phyloP scores from a whole-genome alignment of 495 filamentous ascomycete species.

The Podospora didyma region DNA sequence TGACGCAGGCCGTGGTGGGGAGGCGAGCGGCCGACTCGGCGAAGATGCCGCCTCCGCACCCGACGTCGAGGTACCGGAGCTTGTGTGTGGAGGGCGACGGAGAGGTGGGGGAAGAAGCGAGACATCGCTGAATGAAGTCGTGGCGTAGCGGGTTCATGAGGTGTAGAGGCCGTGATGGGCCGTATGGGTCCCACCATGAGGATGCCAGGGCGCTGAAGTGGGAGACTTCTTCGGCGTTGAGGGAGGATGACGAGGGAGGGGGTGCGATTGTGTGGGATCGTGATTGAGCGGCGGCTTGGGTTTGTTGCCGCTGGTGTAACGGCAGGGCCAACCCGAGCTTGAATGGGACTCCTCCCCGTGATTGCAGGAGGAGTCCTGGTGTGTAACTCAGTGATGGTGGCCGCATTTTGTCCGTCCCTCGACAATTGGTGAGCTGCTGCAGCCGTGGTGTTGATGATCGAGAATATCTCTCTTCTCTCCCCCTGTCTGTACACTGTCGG shows the following conservation, averaged over 20 bases:
- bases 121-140: slow-evolving; percentile 78
- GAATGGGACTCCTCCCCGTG: background rate
- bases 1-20: slow-evolving; percentile 59
- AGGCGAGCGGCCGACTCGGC: slow-evolving; percentile 86
- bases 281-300: slow-evolving; percentile 1
- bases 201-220: slow-evolving; percentile 93
- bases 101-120: slow-evolving; percentile 33
- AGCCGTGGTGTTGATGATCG: too few relatives aligned
- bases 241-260: slow-evolving; percentile 44
- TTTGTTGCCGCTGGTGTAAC: slow-evolving; percentile 4
- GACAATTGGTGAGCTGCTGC: too few relatives aligned
- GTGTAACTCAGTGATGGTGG: slow-evolving; percentile 12
- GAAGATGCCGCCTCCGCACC: slow-evolving; percentile 96
- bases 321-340: background rate
- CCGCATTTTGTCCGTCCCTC: slow-evolving; percentile 11
- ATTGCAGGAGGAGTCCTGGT: slow-evolving; percentile 7
- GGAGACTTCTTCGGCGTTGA: slow-evolving; percentile 81
- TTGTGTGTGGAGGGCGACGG: slow-evolving; percentile 8
- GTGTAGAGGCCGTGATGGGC: slow-evolving; percentile 86
- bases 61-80: slow-evolving; percentile 81
- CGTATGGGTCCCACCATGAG: slow-evolving; percentile 96
- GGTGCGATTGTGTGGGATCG: background rate
- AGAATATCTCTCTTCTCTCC: too few relatives aligned
- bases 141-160: slow-evolving; percentile 97
- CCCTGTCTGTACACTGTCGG: too few relatives aligned